Conservation (phyloP, 176 grass and related monocot species). For the Carex kokanica region DNA sequence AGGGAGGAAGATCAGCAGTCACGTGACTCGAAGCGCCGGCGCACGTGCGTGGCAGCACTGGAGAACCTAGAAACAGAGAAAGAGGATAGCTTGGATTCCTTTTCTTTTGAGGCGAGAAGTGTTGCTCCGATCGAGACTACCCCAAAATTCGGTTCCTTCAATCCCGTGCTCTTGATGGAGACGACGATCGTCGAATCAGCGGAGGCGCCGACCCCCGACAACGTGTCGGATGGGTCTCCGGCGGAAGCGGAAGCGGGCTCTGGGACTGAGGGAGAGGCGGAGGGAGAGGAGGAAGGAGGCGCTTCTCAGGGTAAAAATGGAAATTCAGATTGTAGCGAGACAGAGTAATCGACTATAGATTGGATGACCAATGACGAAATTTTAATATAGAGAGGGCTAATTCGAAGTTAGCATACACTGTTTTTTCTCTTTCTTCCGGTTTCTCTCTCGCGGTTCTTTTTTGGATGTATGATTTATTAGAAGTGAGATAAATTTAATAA, state of each 20-base stretch:
- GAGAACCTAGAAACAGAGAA: conserved; percentile 31
- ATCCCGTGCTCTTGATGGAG: conserved; percentile 19
- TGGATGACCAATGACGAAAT: conserved; percentile 9
- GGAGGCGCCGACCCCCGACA: neutral
- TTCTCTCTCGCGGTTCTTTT: neutral
- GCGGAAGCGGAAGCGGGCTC: neutral
- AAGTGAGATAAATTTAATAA: conserved; percentile 3
- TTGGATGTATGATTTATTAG: conserved; percentile 29
- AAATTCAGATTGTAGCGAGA: conserved; percentile 8
- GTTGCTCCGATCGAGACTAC: conserved; percentile 64
- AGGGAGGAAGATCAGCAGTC: neutral
- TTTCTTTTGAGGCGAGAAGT: conserved; percentile 62
- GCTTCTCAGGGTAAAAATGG: conserved; percentile 5
- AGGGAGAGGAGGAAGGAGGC: neutral
- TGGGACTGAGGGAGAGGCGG: neutral
- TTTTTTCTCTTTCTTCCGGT: neutral
- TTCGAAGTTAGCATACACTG: conserved; percentile 4
- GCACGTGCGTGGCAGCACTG: conserved; percentile 53
- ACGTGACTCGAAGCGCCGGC: conserved; percentile 50
- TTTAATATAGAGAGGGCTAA: neutral
- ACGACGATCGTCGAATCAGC: neutral
- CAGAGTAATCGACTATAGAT: neutral
- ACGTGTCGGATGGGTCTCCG: neutral
- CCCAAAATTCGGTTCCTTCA: conserved; percentile 90
- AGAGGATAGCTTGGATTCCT: conserved; percentile 28